Conservation (phyloP, 2,329 filamentous ascomycete species). For the Trichothecium sympodiale region DNA sequence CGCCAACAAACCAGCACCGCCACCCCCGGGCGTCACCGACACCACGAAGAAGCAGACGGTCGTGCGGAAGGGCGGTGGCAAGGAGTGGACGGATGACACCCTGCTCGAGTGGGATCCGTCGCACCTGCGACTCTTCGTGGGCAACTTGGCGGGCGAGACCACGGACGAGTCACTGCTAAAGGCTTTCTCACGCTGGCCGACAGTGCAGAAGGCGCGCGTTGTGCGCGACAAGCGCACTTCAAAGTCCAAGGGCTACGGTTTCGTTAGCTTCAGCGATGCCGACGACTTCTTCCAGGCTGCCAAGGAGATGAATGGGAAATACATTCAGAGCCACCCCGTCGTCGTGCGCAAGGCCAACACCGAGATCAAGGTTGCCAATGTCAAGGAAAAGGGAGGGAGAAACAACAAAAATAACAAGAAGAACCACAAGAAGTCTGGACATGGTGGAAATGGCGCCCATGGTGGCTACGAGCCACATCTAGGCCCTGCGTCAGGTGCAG, state of each 20-base stretch:
- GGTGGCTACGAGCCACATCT: constrained; percentile 38
- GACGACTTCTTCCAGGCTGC: constrained; percentile 95
- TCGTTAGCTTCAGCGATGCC: constrained; percentile 88
- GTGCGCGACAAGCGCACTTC: constrained; percentile 91
- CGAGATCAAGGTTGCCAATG: constrained; percentile 71
- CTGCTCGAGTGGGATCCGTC: constrained; percentile 93
- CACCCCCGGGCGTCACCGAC: constrained; percentile 13
- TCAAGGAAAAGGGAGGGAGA: constrained; percentile 44
- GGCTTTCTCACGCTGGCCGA: constrained; percentile 80
- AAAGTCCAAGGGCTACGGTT: constrained; percentile 93
- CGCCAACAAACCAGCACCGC: constrained; percentile 21
- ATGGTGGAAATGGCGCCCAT: constrained; percentile 15
- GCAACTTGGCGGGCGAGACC: constrained; percentile 92
- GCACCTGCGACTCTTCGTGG: constrained; percentile 90
- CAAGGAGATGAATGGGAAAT: constrained; percentile 98
- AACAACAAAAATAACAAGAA: constrained; percentile 25
- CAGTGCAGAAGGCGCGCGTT: constrained; percentile 84
- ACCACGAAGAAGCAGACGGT: constrained; percentile 72
- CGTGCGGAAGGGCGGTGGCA: constrained; percentile 75
- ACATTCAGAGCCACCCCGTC: constrained; percentile 94
- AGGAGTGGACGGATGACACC: constrained; percentile 81
- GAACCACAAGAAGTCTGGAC: constrained; percentile 21
- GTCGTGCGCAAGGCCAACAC: constrained; percentile 79
- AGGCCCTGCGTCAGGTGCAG: constrained; percentile 36
- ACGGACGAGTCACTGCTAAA: constrained; percentile 94